Conservation (phyloP, 2,329 filamentous ascomycete species). For the Xylaria hypoxylon region DNA sequence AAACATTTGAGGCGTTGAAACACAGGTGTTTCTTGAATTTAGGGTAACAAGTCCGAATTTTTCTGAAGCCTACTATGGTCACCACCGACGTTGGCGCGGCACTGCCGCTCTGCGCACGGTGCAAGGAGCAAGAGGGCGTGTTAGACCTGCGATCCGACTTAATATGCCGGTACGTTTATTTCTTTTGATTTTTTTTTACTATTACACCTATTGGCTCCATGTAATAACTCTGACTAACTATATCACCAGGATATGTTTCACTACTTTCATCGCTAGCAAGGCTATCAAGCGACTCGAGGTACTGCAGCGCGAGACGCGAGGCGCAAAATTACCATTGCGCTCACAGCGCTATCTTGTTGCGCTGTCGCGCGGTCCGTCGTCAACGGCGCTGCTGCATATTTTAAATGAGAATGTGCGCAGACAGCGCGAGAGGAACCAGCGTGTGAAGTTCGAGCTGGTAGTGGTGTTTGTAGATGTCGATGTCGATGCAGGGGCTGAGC, state of each 20-base stretch:
- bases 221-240: background rate
- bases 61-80: constrained; percentile 31
- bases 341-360: constrained; percentile 75
- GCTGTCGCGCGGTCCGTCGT: constrained; percentile 85
- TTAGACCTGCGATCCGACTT: constrained; percentile 50
- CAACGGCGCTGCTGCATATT: constrained; percentile 79
- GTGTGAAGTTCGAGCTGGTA: constrained; percentile 69
- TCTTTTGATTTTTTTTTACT: background rate
- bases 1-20: background rate
- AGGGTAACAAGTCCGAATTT: background rate
- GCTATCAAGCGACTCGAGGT: constrained; percentile 76
- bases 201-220: background rate
- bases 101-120: constrained; percentile 48
- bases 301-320: constrained; percentile 62
- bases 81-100: constrained; percentile 37
- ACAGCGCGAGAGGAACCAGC: constrained; percentile 71
- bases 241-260: constrained; percentile 76
- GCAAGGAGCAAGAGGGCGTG: constrained; percentile 48
- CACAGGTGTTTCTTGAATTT: background rate
- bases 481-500: background rate
- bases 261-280: constrained; percentile 81
- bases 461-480: constrained; percentile 55
- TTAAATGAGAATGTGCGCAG: constrained; percentile 75
- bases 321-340: constrained; percentile 48
- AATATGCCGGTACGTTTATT: constrained; percentile 46